A percentile compares a stretch with the other conserved stretches of the same genome.
Conservation (phyloP, 331 rosid species). For the Telfairia occidentalis region DNA sequence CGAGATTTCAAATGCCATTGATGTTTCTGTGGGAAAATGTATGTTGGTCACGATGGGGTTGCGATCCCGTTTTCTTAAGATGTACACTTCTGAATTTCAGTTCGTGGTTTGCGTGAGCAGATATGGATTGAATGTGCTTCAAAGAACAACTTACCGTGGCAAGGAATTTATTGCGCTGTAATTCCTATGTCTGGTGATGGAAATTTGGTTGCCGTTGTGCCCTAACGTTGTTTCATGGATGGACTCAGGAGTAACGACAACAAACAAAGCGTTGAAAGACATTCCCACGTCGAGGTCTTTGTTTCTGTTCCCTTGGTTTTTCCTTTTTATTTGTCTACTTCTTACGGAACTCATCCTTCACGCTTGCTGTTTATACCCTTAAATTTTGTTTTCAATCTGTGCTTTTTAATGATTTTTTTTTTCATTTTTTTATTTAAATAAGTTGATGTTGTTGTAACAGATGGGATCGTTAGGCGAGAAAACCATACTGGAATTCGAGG, state of each 20-base stretch:
- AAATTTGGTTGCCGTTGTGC: slow-evolving; percentile 18
- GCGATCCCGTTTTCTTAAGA: neutral
- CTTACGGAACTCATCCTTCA: neutral
- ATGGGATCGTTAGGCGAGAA: slow-evolving; percentile 25
- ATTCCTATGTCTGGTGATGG: slow-evolving; percentile 27
- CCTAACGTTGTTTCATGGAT: slow-evolving; percentile 23
- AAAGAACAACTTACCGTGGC: neutral
- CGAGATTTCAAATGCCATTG: neutral
- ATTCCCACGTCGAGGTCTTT: slow-evolving; percentile 27
- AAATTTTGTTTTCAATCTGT: neutral
- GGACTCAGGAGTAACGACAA: neutral
- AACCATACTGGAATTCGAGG: slow-evolving; percentile 26
- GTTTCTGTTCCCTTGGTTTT: neutral
- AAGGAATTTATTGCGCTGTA: slow-evolving; percentile 13
- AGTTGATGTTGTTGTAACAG: slow-evolving; percentile 16
- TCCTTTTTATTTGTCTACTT: neutral
- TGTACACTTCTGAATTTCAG: neutral
- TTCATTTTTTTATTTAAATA: neutral
- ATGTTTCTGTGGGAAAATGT: slow-evolving; percentile 2
- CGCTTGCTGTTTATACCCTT: neutral
- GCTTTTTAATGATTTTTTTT: neutral
- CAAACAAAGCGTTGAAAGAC: slow-evolving; percentile 15
- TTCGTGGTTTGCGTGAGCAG: slow-evolving; percentile 7
- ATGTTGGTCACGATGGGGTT: neutral
- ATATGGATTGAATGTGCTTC: neutral